Percentiles rank a stretch among this genome's conserved stretches.
These are phyloP conservation scores for Durio zibethinus DNA, from an alignment of 345 rosid species.

Conservation along the genomic window DNA sequence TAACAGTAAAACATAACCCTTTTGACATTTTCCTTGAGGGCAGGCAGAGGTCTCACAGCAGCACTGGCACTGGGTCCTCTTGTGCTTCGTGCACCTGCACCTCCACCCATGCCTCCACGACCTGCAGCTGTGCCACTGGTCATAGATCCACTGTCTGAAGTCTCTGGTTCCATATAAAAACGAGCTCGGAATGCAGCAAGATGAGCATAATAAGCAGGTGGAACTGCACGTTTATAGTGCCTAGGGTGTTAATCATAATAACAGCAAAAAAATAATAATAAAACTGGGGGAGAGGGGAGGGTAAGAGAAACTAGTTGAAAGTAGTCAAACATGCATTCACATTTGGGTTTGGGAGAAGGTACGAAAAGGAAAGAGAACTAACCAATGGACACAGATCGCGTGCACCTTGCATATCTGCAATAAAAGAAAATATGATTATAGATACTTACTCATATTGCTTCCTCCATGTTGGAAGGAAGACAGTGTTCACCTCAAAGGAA, in stretches of 20 bases:
- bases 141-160: conserved; percentile 95
- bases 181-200: conserved; percentile 97
- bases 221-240: conserved; percentile 47
- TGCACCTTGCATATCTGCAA: conserved; percentile 91
- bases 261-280: not conserved
- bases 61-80: conserved; percentile 60
- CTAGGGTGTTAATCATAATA: not conserved
- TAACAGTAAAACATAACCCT: conserved; percentile 95
- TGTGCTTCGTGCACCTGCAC: conserved; percentile 40
- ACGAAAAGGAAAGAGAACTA: conserved; percentile 18
- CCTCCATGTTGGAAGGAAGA: not conserved
- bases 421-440: not conserved
- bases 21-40: conserved; percentile 91
- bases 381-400: conserved; percentile 97
- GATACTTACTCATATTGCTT: not conserved
- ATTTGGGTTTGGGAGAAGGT: not conserved
- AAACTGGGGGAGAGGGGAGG: not conserved
- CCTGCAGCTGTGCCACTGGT: conserved; percentile 63
- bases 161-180: conserved; percentile 97
- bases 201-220: conserved; percentile 97
- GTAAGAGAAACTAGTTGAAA: not conserved
- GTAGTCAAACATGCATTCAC: not conserved
- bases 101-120: conserved; percentile 58
- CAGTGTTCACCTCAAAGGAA: not conserved
- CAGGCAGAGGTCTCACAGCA: conserved; percentile 86